These are phyloP conservation scores for Plasmodium gonderi DNA, from an alignment of 169 alveolate genomes.

Conservation along the genomic window DNA sequence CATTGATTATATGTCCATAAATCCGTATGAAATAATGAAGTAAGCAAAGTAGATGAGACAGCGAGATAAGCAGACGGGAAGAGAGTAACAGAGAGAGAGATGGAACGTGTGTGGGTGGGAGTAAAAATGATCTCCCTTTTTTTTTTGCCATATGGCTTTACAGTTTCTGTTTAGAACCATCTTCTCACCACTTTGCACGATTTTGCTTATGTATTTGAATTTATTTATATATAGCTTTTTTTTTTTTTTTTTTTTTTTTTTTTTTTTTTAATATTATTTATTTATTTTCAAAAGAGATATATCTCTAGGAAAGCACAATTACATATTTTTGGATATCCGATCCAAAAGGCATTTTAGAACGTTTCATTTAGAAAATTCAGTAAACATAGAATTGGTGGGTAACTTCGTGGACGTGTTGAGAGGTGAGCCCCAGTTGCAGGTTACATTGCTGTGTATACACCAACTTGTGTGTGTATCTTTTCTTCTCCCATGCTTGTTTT, in stretches of 20 bases:
- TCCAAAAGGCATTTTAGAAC: conserved; percentile 4
- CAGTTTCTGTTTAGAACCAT: not conserved
- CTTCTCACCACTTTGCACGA: not conserved
- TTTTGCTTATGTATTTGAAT: not conserved
- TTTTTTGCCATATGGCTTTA: too few relatives aligned
- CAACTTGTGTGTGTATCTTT: not conserved
- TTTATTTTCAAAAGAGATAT: conserved; percentile 22
- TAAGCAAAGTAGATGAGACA: not conserved
- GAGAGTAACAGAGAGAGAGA: too few relatives aligned
- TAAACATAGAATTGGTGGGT: conserved; percentile 19
- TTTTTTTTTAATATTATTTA: conserved; percentile 1
- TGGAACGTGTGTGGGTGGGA: too few relatives aligned
- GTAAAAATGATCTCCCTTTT: too few relatives aligned
- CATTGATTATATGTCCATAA: conserved; percentile 66
- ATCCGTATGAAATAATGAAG: conserved; percentile 56
- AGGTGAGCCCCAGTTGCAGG: too few relatives aligned
- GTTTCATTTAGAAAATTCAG: conserved; percentile 39
- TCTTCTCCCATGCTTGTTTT: too few relatives aligned
- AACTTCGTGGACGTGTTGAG: conserved; percentile 8
- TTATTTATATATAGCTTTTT: not conserved
- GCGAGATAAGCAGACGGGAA: too few relatives aligned
- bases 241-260: not conserved
- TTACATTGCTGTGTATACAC: not conserved
- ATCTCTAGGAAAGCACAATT: conserved; percentile 20
- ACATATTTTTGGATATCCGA: conserved; percentile 53